phyloP scores from a whole-genome alignment of 2,329 filamentous ascomycete species.

The Pyrenophora tritici-repentis region DNA sequence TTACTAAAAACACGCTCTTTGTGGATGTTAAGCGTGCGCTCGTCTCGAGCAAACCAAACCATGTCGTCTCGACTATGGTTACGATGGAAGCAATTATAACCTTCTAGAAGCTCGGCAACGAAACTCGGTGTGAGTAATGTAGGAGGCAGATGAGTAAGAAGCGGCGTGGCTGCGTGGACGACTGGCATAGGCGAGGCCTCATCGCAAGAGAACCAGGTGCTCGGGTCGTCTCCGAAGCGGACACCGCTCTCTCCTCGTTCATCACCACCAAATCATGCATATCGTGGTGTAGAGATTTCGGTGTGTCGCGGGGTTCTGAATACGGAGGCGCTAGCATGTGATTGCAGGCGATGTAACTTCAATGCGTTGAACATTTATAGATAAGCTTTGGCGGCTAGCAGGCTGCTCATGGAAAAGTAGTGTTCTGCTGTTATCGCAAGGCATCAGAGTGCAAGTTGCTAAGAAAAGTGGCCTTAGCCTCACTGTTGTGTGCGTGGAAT shows the following conservation, averaged over 20 bases:
- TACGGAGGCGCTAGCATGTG: not conserved
- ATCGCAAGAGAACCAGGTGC: constrained; percentile 4
- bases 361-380: not conserved
- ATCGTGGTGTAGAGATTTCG: not conserved
- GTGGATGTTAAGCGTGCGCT: too few species aligned
- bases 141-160: not conserved
- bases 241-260: not conserved
- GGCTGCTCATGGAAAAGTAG: not conserved
- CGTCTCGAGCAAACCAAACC: too few species aligned
- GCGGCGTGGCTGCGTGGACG: constrained; percentile 1
- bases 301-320: not conserved
- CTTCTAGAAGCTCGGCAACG: not conserved
- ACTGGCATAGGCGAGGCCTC: constrained; percentile 5
- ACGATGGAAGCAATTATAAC: not conserved
- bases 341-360: not conserved
- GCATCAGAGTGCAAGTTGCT: not conserved
- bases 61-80: too few species aligned
- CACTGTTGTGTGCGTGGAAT: not conserved
- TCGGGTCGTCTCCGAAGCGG: not conserved
- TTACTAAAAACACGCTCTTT: too few species aligned
- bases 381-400: not conserved
- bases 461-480: not conserved
- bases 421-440: not conserved
- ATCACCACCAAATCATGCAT: not conserved
- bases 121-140: not conserved